phyloP scores from a whole-genome alignment of 306 rosid species.

The Boehmeria nivea region DNA sequence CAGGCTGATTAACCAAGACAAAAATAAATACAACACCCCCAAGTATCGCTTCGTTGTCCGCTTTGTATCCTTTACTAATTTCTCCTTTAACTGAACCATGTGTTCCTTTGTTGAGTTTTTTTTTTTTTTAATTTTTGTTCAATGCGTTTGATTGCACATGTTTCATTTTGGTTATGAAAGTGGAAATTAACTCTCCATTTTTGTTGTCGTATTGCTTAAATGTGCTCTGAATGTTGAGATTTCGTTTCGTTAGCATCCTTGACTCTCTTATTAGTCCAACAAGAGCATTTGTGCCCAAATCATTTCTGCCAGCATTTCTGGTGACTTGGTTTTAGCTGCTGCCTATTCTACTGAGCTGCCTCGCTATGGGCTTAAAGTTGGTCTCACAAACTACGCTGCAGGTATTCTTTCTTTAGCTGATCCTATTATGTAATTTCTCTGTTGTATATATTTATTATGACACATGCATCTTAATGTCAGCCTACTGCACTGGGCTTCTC shows the following conservation, averaged over 20 bases:
- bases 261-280: constrained; percentile 49
- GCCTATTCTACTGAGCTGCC: constrained; percentile 82
- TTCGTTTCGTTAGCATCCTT: constrained; percentile 9
- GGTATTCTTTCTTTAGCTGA: constrained; percentile 29
- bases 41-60: constrained; percentile 78
- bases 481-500: constrained; percentile 90
- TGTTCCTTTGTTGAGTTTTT: neutral
- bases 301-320: constrained; percentile 74
- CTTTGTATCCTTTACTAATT: constrained; percentile 49
- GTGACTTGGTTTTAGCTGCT: constrained; percentile 75
- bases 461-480: constrained; percentile 23
- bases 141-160: no score
- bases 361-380: constrained; percentile 66
- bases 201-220: neutral
- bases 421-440: no score
- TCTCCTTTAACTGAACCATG: neutral
- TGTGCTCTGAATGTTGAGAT: neutral
- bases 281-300: constrained; percentile 70
- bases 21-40: constrained; percentile 85
- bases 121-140: neutral
- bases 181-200: neutral
- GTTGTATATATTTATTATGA: no score
- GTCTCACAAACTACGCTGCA: constrained; percentile 90
- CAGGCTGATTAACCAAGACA: constrained; percentile 85
- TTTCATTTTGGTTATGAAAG: neutral